Conservation (phyloP, 2,329 filamentous ascomycete genomes). For the Claviceps arundinis region DNA sequence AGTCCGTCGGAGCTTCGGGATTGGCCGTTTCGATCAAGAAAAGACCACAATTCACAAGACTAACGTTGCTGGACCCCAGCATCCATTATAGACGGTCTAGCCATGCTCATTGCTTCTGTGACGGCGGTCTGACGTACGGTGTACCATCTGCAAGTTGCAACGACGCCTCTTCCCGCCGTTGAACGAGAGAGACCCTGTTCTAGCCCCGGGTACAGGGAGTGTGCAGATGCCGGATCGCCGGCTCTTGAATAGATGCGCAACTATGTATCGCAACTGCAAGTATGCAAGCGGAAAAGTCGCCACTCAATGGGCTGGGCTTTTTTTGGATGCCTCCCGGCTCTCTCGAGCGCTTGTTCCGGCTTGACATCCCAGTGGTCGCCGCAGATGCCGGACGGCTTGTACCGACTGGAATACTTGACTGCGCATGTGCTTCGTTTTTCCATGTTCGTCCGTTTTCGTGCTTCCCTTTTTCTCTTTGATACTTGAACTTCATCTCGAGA, state of each 20-base stretch:
- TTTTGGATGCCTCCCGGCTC: neutral
- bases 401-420: neutral
- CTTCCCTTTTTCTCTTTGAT: neutral
- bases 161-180: neutral
- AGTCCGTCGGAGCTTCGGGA: too few species aligned
- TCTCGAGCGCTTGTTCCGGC: neutral
- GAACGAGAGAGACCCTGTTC: neutral
- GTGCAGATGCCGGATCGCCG: neutral
- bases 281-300: neutral
- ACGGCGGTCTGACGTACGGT: neutral
- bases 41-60: neutral
- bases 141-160: neutral
- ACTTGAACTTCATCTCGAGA: neutral
- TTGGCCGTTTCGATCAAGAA: neutral
- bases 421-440: neutral
- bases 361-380: neutral
- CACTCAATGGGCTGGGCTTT: neutral
- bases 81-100: neutral
- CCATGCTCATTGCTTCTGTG: neutral
- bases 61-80: neutral
- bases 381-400: neutral
- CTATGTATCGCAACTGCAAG: neutral
- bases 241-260: neutral
- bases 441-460: neutral
- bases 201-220: neutral